These are phyloP conservation scores for Triticum urartu DNA, from an alignment of 176 grass and related monocot species.

Conservation along the genomic window DNA sequence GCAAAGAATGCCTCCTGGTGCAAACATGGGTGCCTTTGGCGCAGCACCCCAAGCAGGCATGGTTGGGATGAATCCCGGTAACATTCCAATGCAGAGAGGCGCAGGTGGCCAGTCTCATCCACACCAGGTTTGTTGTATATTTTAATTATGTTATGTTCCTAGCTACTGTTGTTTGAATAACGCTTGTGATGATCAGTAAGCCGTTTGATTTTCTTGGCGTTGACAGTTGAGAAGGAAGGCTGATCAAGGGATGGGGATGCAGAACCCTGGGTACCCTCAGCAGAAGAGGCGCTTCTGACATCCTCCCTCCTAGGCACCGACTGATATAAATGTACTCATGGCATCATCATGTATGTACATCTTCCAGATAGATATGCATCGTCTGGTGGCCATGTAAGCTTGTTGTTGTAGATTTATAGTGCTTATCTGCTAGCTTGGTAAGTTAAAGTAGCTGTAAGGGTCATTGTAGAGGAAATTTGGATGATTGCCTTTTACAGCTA, in stretches of 20 bases:
- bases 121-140: conserved; percentile 61
- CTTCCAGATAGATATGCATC: background rate
- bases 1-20: conserved; percentile 58
- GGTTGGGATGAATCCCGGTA: conserved; percentile 64
- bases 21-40: conserved; percentile 62
- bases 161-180: conserved; percentile 1
- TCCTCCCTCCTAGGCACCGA: background rate
- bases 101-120: conserved; percentile 65
- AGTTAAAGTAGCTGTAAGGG: conserved; percentile 1
- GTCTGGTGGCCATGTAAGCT: conserved; percentile 1
- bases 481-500: background rate
- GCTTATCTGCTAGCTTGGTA: conserved; percentile 4
- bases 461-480: background rate
- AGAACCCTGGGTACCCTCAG: conserved; percentile 91
- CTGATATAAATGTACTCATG: conserved; percentile 23
- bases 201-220: background rate
- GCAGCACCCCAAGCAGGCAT: conserved; percentile 76
- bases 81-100: conserved; percentile 83
- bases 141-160: background rate
- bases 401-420: conserved; percentile 24
- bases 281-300: conserved; percentile 86
- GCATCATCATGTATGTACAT: conserved; percentile 21
- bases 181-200: background rate
- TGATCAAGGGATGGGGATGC: conserved; percentile 83
- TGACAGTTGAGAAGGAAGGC: conserved; percentile 78